A percentile compares a stretch with the other conserved stretches of the same genome.
Conservation (phyloP, 108 stramenopile genomes). For the Licmophora abbreviata region DNA sequence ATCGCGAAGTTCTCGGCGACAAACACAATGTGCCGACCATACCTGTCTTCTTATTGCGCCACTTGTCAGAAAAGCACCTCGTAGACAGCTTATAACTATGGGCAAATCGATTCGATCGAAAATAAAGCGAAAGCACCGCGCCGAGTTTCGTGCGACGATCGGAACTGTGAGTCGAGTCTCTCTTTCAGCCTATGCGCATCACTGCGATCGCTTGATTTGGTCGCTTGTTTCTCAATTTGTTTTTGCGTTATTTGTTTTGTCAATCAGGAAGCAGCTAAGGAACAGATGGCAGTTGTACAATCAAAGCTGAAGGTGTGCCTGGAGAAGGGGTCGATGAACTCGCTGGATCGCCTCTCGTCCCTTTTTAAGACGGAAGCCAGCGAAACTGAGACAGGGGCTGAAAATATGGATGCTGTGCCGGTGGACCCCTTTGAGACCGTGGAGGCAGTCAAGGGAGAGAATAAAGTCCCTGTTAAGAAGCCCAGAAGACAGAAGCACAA, state of each 20-base stretch:
- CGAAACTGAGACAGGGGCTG: neutral
- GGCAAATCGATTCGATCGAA: conserved; percentile 1
- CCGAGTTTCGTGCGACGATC: conserved; percentile 4
- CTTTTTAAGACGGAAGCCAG: neutral
- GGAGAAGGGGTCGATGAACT: conserved; percentile 6
- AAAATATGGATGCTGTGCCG: neutral
- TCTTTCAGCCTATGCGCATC: too few species aligned
- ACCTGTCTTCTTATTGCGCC: too few species aligned
- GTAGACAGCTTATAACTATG: neutral
- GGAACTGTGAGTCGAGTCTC: too few species aligned
- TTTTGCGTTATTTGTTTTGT: too few species aligned
- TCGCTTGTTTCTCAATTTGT: too few species aligned
- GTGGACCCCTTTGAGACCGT: neutral
- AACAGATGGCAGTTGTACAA: neutral
- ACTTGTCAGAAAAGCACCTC: too few species aligned
- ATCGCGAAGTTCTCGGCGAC: too few species aligned
- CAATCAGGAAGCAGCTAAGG: neutral
- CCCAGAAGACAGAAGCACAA: neutral
- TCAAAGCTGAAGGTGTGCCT: conserved; percentile 1
- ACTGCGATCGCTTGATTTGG: too few species aligned
- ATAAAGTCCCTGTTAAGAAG: neutral
- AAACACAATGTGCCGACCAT: too few species aligned
- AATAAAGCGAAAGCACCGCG: conserved; percentile 7
- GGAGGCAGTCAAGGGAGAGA: neutral
- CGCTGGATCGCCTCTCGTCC: neutral